Evolutionary conservation across 306 rosid species (phyloP), one percentile per base, ranked within the genome.

Genomic region (Cucumis cinereus): DNA sequence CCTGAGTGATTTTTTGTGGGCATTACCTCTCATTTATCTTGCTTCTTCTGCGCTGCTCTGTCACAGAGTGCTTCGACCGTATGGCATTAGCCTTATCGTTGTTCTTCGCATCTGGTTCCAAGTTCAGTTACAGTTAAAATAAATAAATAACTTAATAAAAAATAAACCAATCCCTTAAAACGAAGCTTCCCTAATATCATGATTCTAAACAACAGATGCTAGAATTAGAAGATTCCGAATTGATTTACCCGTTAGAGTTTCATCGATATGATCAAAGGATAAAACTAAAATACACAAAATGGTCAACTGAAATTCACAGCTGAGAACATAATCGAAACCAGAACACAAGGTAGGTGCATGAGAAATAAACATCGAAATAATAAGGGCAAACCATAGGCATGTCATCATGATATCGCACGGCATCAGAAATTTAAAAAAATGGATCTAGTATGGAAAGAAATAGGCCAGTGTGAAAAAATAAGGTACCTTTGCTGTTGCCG

Each of bases 31-130:
- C 99, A 74, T 95, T 95, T 83, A 95, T 95, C 90, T 95, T 95
- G 93, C 99, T 95, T 81, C 99, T 85, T 74, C 98, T 86, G n/a
- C 93, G 92, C 92, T 95, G 98, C 87, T 95, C 99, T 9, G 99
- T 95, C 3, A 95, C 98, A 11, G 99, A 95, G 84, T 95, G 99
- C 78, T 95, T 95, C 9, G 98, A 92, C 78, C 97, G 82, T 70
- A 85, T 83, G 5, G 85, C 93, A 82, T 82, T 90, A 80, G 98
- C 98, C 84, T 90, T 95, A 60, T 90, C 97, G 74, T 79, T 81
- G 83, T 85, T 87, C 89, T 89, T 95, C 16, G 80, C 87, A 87
- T 95, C 97, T 92, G 87, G 52, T 78, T 79, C 76, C 61, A 72
- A 30, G 60, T 49, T 50, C 60, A 72, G 52, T 50, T 50, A 49